Evolutionary conservation across 192 early-diverging fungal genomes (phyloP).

Genomic region (Podila epicladia): DNA sequence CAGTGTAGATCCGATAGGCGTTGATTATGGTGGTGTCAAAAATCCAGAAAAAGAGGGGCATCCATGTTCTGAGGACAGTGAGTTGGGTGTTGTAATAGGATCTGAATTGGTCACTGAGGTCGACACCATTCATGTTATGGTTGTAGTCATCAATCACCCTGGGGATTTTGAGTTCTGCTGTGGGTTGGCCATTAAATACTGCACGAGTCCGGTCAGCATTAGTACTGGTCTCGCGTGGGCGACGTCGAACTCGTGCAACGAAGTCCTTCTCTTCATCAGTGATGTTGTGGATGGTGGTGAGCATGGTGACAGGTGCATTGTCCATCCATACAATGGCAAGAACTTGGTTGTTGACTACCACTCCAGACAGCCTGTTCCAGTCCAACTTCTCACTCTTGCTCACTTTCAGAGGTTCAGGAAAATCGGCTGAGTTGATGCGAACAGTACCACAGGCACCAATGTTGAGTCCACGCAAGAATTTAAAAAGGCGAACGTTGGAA

Average conservation of each 20-base stretch:
- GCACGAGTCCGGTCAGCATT: constrained; percentile 3
- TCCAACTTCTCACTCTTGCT: constrained; percentile 8
- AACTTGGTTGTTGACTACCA: constrained; percentile 11
- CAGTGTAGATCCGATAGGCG: background rate
- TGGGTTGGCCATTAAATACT: constrained; percentile 10
- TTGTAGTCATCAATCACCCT: constrained; percentile 34
- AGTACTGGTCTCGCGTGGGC: background rate
- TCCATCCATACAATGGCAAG: constrained; percentile 41
- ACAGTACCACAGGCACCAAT: constrained; percentile 32
- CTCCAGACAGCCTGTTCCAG: constrained; percentile 24
- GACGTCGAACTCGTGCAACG: too few species aligned
- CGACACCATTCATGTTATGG: constrained; percentile 37
- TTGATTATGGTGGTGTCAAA: constrained; percentile 2
- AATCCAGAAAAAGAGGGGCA: constrained; percentile 1
- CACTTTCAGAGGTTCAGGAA: constrained; percentile 7
- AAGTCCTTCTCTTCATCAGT: too few species aligned
- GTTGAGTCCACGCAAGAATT: constrained; percentile 4
- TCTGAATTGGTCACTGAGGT: constrained; percentile 11
- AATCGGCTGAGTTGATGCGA: constrained; percentile 1
- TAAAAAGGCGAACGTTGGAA: constrained; percentile 27
- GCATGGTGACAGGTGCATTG: constrained; percentile 17
- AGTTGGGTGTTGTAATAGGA: constrained; percentile 10
- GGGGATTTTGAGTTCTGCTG: constrained; percentile 8
- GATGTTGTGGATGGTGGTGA: too few species aligned
- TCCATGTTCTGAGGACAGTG: background rate